phyloP scores from a whole-genome alignment of 108 stramenopile genomes.

The Bacterosira constricta region DNA sequence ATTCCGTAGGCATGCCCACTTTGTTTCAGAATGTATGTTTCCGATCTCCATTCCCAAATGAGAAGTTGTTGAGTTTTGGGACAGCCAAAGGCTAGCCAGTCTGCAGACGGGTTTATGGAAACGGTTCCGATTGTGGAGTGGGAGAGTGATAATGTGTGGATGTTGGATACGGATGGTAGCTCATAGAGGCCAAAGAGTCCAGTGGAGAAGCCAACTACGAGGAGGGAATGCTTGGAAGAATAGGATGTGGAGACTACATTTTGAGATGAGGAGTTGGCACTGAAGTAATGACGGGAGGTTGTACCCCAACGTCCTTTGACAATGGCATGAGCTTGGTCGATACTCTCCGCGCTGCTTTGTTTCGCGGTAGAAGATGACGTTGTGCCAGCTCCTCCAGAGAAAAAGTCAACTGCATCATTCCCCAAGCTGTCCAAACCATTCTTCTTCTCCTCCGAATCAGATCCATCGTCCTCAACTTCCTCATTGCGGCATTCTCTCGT shows the following conservation, averaged over 20 bases:
- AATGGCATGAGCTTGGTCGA: conserved; percentile 64
- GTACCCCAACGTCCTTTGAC: conserved; percentile 68
- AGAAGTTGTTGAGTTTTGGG: conserved; percentile 92
- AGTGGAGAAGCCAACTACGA: conserved; percentile 89
- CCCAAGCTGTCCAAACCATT: conserved; percentile 51
- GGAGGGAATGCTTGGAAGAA: conserved; percentile 62
- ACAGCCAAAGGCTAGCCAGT: conserved; percentile 97
- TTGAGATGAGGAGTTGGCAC: conserved; percentile 63
- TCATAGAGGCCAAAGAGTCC: conserved; percentile 98
- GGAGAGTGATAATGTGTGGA: conserved; percentile 89
- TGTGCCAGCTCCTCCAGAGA: conserved; percentile 54
- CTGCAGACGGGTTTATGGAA: conserved; percentile 88
- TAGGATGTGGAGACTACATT: conserved; percentile 65
- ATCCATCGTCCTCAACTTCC: conserved; percentile 35
- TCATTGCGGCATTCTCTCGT: conserved; percentile 79
- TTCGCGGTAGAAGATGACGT: neutral
- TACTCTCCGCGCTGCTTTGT: neutral
- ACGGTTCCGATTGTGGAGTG: conserved; percentile 76
- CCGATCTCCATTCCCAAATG: conserved; percentile 99
- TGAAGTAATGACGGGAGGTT: conserved; percentile 82
- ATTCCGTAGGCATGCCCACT: conserved; percentile 97
- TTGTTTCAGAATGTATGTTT: conserved; percentile 99
- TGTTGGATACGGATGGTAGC: conserved; percentile 85
- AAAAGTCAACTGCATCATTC: conserved; percentile 81
- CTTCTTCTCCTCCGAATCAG: conserved; percentile 41